A percentile compares a stretch with the other conserved stretches of the same genome.
phyloP scores from a whole-genome alignment of 768 basidiomycete genomes.

The Pleurotus platypus region DNA sequence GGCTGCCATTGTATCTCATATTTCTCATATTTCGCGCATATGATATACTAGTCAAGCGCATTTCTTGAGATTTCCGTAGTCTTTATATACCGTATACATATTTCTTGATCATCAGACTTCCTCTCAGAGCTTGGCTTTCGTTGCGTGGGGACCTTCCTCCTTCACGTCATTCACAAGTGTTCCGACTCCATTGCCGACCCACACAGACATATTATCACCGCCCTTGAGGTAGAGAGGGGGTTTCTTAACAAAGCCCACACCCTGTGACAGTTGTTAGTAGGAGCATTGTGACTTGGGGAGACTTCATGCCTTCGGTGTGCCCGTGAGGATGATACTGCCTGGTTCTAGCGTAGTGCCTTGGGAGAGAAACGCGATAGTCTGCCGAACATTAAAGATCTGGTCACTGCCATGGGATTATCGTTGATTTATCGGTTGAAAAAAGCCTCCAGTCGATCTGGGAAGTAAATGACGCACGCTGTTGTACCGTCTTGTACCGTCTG shows the following conservation, averaged over 20 bases:
- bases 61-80: background rate
- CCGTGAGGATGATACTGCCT: constrained; percentile 80
- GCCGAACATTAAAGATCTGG: constrained; percentile 77
- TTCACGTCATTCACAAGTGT: constrained; percentile 76
- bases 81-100: background rate
- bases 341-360: constrained; percentile 82
- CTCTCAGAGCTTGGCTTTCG: background rate
- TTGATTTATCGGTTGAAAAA: background rate
- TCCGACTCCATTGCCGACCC: constrained; percentile 72
- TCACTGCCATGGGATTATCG: constrained; percentile 39
- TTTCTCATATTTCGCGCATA: too few species aligned
- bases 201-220: constrained; percentile 69
- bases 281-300: background rate
- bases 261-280: constrained; percentile 19
- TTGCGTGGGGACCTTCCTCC: constrained; percentile 46
- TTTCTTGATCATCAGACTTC: background rate
- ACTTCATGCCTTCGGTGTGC: constrained; percentile 53
- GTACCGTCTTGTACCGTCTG: constrained; percentile 69
- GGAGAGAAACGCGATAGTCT: constrained; percentile 77
- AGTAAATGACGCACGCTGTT: constrained; percentile 54
- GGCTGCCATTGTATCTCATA: too few species aligned
- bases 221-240: constrained; percentile 69
- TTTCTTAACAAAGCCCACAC: constrained; percentile 75
- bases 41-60: too few species aligned
- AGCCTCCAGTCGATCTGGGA: background rate